phyloP scores from a whole-genome alignment of 1,139 yeast species.

The Pneumocystis jirovecii region DNA sequence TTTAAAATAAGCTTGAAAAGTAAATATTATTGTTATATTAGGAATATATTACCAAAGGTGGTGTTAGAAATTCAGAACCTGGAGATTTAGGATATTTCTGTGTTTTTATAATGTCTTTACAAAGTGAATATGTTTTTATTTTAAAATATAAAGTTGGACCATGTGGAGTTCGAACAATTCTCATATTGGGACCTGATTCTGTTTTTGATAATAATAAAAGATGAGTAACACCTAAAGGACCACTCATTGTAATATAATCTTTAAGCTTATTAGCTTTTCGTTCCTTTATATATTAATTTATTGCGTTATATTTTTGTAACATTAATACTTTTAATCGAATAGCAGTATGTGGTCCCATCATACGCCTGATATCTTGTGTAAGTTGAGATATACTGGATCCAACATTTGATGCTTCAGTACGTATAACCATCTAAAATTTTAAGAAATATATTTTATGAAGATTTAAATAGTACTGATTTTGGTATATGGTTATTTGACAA shows the following conservation, averaged over 20 bases:
- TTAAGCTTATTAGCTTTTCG: conserved; percentile 72
- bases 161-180: conserved; percentile 76
- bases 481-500: background rate
- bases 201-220: conserved; percentile 75
- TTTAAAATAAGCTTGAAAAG: conserved; percentile 15
- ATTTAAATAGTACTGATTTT: background rate
- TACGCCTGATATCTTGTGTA: conserved; percentile 70
- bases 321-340: conserved; percentile 40
- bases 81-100: conserved; percentile 57
- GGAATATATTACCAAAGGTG: conserved; percentile 84
- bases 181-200: conserved; percentile 59
- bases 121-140: conserved; percentile 60
- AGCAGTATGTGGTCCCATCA: conserved; percentile 97
- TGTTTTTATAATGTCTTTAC: conserved; percentile 62
- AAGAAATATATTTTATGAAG: conserved; percentile 30
- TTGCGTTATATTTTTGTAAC: background rate
- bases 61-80: conserved; percentile 48
- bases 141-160: conserved; percentile 88
- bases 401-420: conserved; percentile 63
- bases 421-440: conserved; percentile 37
- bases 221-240: conserved; percentile 87
- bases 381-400: conserved; percentile 73
- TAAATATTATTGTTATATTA: conserved; percentile 46
- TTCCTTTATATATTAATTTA: conserved; percentile 28
- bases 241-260: conserved; percentile 92